These are phyloP conservation scores for Leptographium lundbergii DNA, from an alignment of 2,329 filamentous ascomycete species.

Conservation along the genomic window DNA sequence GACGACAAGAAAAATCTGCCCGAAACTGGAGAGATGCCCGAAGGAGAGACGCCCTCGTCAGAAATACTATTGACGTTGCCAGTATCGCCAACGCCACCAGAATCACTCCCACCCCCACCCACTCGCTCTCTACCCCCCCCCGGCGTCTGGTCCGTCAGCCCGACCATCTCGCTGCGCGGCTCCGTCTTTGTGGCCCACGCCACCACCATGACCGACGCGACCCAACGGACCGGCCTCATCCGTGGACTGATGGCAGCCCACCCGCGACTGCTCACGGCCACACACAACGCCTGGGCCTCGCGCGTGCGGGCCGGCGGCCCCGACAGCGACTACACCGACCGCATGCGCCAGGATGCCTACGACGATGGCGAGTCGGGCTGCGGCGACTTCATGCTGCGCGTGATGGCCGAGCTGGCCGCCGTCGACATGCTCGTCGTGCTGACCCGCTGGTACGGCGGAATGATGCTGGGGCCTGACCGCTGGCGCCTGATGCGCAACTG, in stretches of 20 bases:
- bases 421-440: conserved; percentile 44
- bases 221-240: conserved; percentile 29
- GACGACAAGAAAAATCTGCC: background rate
- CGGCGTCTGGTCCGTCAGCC: conserved; percentile 36
- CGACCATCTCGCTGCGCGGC: conserved; percentile 35
- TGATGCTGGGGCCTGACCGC: conserved; percentile 47
- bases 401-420: conserved; percentile 37
- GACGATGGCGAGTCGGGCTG: conserved; percentile 51
- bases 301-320: conserved; percentile 19
- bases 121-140: conserved; percentile 1
- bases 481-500: conserved; percentile 50
- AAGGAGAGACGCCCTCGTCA: background rate
- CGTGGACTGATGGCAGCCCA: conserved; percentile 34
- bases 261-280: conserved; percentile 37
- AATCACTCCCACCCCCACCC: conserved; percentile 4
- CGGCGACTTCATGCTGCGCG: conserved; percentile 41
- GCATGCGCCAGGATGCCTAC: conserved; percentile 34
- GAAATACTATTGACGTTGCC: background rate
- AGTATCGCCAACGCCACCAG: conserved; percentile 1
- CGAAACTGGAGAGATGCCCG: background rate
- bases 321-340: conserved; percentile 11
- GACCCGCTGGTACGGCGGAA: conserved; percentile 49
- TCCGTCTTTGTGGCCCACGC: conserved; percentile 48
- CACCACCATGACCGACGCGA: conserved; percentile 23
- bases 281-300: conserved; percentile 47